Evolutionary conservation across 2,329 filamentous ascomycete species (phyloP), one percentile per base, ranked within the genome.

Genomic region (Microsporum audouinii): DNA sequence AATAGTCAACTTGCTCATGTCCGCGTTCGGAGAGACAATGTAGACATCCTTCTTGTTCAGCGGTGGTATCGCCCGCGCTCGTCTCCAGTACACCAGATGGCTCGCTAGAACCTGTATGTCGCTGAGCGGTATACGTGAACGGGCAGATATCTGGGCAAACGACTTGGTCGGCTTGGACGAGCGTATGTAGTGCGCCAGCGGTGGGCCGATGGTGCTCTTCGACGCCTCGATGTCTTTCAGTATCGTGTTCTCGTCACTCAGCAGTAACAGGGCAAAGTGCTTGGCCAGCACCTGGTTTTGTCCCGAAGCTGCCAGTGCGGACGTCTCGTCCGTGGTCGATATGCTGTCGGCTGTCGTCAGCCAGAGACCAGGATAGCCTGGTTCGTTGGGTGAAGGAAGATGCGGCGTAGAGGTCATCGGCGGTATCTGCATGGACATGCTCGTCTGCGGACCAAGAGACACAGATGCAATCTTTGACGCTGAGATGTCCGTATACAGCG

Each of bases 51-150:
- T 83, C 49, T 88, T 88, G 69, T 96, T 91, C 4, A 99, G 82
- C 0, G 94, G 94, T 3, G 90, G 88, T 45, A 97, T 92, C 14
- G 92, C 88, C 63, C 95, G 88, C 55, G 92, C 94, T 61, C 91
- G 87, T 29, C 94, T 86, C 91, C 92, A 97, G 76, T 95, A 95
- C 63, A 97, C 91, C 64, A 99, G 87, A 76, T 97, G 94, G 62
- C 89, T 88, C 7, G 91, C 91, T 64, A 95, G 88, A 67, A 89
- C 87, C 65, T 92, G 87, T 64, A 97, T 87, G 66, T 95, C 89
- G 36, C 84, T 81, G 1, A 94, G 80, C 2, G 88, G 85, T 59
- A 97, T 86, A 23, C 86, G 82, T 58, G 76, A 77, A 1, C 69
- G 65, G 3, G 72, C 70, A 67, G 80, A 91, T 65, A 90, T 82